A percentile compares a stretch with the other conserved stretches of the same genome.
These are phyloP conservation scores for Paspalum vaginatum DNA, from an alignment of 176 grass and related monocot genomes.

Conservation along the genomic window DNA sequence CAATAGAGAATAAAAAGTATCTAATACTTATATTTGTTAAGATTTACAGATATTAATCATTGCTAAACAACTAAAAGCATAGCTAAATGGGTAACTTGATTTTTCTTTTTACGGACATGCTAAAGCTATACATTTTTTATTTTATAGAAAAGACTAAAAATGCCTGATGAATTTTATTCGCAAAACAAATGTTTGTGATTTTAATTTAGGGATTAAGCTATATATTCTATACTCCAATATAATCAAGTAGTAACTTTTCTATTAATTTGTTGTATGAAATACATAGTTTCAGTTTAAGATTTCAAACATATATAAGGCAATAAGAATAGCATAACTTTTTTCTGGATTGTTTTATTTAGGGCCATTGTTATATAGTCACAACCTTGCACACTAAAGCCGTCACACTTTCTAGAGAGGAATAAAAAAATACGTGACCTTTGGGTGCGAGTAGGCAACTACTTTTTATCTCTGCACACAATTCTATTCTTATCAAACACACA, in stretches of 20 bases:
- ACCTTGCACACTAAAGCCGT: not conserved
- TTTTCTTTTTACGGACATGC: not conserved
- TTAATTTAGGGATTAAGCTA: too few species aligned
- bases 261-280: too few species aligned
- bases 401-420: not conserved
- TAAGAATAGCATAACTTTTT: too few species aligned
- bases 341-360: not conserved
- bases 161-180: not conserved
- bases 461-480: conserved; percentile 3
- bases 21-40: too few species aligned
- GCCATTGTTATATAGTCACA: not conserved
- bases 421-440: not conserved
- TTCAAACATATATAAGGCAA: too few species aligned
- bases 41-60: too few species aligned
- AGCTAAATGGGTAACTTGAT: not conserved
- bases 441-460: not conserved
- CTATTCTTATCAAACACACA: too few species aligned
- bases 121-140: not conserved
- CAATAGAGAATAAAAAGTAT: too few species aligned
- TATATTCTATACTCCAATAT: too few species aligned
- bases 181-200: too few species aligned
- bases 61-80: not conserved
- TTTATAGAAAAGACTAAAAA: not conserved
- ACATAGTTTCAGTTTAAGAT: too few species aligned
- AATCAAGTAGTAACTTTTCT: too few species aligned